Conservation (phyloP, 2,329 filamentous ascomycete genomes). For the Achaetomium macrosporum region DNA sequence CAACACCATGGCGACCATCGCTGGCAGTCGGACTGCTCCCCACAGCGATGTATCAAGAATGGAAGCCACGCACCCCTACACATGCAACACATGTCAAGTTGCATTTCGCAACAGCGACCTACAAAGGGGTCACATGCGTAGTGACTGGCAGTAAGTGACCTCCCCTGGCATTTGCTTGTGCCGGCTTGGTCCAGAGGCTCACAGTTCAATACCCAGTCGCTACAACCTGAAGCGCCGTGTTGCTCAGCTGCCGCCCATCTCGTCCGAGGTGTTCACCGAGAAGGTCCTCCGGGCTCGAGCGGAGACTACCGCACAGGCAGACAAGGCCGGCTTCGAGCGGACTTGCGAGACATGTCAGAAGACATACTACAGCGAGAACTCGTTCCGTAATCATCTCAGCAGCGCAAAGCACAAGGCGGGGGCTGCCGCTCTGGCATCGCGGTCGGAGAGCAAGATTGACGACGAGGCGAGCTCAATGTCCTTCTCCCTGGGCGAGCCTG, state of each 20-base stretch:
- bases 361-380: conserved; percentile 94
- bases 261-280: conserved; percentile 88
- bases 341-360: conserved; percentile 77
- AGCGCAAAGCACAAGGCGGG: conserved; percentile 84
- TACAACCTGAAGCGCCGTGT: conserved; percentile 96
- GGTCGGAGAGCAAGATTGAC: conserved; percentile 36
- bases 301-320: conserved; percentile 73
- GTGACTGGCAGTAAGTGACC: conserved; percentile 86
- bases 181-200: conserved; percentile 8
- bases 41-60: conserved; percentile 24
- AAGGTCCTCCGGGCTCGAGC: conserved; percentile 92
- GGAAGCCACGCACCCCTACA: conserved; percentile 72
- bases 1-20: conserved; percentile 44
- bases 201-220: conserved; percentile 49
- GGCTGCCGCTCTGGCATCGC: conserved; percentile 43
- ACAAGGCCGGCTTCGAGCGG: conserved; percentile 84
- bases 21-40: conserved; percentile 31
- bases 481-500: conserved; percentile 80
- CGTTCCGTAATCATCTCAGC: conserved; percentile 84
- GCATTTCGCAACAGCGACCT: conserved; percentile 91
- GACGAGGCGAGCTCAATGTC: conserved; percentile 78
- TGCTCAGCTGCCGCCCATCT: conserved; percentile 81
- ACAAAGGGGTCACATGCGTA: conserved; percentile 94
- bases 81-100: conserved; percentile 96
- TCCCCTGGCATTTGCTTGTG: background rate